Conservation (phyloP, 306 rosid species). For the Corylus americana region DNA sequence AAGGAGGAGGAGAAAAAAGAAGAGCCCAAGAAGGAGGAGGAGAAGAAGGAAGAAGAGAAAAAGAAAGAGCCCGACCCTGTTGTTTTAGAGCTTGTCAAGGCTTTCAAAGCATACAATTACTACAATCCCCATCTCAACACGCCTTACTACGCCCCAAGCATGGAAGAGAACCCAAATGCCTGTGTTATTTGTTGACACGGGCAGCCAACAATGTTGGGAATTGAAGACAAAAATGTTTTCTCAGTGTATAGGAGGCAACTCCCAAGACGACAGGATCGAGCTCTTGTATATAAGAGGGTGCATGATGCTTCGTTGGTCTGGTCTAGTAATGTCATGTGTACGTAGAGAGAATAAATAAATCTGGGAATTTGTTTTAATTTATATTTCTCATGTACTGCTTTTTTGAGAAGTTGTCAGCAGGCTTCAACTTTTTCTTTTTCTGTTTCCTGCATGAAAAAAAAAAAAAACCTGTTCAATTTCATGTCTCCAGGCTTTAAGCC, state of each 20-base stretch:
- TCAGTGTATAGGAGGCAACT: conserved; percentile 16
- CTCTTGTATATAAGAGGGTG: conserved; percentile 53
- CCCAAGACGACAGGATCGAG: conserved; percentile 25
- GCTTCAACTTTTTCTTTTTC: neutral
- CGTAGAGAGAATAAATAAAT: conserved; percentile 39
- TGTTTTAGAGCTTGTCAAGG: conserved; percentile 57
- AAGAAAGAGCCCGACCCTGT: conserved; percentile 64
- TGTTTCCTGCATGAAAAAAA: neutral
- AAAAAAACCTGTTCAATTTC: neutral
- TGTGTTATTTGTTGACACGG: conserved; percentile 63
- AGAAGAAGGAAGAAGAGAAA: conserved; percentile 40
- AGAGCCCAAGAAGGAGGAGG: conserved; percentile 47
- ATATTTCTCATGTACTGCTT: neutral
- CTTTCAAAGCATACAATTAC: conserved; percentile 53
- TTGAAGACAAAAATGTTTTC: conserved; percentile 16
- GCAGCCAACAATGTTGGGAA: conserved; percentile 11
- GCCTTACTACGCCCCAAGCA: conserved; percentile 74
- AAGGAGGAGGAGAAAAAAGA: conserved; percentile 47
- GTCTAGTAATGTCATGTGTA: conserved; percentile 36
- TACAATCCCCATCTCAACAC: conserved; percentile 61
- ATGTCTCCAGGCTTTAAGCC: too few relatives aligned
- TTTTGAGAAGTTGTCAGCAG: neutral
- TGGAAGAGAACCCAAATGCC: conserved; percentile 92
- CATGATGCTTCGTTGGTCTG: conserved; percentile 32
- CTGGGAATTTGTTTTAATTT: conserved; percentile 27